Conservation (phyloP, 108 stramenopile species). For the Nannochloropsis gaditana region DNA sequence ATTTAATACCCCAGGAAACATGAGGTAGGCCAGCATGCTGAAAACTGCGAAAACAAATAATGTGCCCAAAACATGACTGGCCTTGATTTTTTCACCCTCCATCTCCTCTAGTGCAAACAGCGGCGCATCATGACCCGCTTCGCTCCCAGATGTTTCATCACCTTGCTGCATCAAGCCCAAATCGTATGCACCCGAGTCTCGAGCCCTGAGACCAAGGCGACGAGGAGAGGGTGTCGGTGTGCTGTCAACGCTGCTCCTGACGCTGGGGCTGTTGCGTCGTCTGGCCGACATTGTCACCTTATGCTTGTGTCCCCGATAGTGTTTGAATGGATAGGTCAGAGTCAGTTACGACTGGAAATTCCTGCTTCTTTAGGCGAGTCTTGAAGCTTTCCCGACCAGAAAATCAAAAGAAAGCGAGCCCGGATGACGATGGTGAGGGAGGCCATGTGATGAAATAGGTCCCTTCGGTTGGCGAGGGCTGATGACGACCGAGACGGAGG, state of each 20-base stretch:
- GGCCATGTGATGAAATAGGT: too few species aligned
- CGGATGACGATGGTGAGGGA: too few species aligned
- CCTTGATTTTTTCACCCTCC: not conserved
- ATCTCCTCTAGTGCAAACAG: not conserved
- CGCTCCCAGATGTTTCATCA: not conserved
- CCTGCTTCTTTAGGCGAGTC: too few species aligned
- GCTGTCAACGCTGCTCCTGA: not conserved
- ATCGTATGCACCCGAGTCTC: conserved; percentile 12
- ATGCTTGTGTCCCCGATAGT: too few species aligned
- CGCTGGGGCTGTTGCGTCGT: not conserved
- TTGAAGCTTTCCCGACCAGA: too few species aligned
- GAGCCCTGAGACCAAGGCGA: not conserved
- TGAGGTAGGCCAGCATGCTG: conserved; percentile 6
- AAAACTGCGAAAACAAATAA: not conserved
- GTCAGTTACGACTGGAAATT: too few species aligned
- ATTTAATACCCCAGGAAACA: not conserved
- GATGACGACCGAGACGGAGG: too few species aligned
- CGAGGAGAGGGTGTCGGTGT: not conserved
- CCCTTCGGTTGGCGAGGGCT: too few species aligned
- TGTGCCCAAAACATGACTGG: not conserved
- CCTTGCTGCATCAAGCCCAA: not conserved
- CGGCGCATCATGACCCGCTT: not conserved
- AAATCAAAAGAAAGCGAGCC: too few species aligned
- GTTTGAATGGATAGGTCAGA: too few species aligned
- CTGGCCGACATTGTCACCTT: not conserved